Conservation (phyloP, 1,284 basidiomycete genomes). For the Tylopilus sp. region DNA sequence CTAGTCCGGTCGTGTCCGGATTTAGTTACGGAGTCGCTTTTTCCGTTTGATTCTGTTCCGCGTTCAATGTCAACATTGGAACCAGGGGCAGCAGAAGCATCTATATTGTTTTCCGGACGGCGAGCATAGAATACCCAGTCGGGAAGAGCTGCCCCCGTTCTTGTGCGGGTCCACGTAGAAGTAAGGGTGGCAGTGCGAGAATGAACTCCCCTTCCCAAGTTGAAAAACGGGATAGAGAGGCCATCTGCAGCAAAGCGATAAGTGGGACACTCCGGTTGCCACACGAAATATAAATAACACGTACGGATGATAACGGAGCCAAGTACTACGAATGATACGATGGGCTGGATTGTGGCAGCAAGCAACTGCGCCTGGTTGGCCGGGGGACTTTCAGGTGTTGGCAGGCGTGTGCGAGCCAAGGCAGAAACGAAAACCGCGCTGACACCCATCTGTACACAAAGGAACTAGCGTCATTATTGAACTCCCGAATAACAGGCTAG, state of each 20-base stretch:
- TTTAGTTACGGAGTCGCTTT: not conserved
- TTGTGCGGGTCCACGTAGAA: constrained; percentile 34
- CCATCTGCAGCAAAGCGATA: constrained; percentile 52
- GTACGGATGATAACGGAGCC: constrained; percentile 78
- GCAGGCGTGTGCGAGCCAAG: constrained; percentile 66
- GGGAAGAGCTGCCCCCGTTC: constrained; percentile 32
- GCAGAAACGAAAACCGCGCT: constrained; percentile 85
- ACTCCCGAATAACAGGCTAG: not conserved
- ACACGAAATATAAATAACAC: constrained; percentile 25
- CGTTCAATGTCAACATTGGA: constrained; percentile 31
- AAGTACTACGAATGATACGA: constrained; percentile 82
- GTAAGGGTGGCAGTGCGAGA: constrained; percentile 46
- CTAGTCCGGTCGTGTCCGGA: not conserved
- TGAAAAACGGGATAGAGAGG: constrained; percentile 86
- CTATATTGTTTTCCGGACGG: constrained; percentile 22
- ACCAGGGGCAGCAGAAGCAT: not conserved
- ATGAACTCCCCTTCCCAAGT: constrained; percentile 62
- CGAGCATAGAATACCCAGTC: constrained; percentile 51
- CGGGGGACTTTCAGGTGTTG: constrained; percentile 55
- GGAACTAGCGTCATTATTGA: not conserved
- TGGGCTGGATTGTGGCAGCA: constrained; percentile 67
- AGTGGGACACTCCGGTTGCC: not conserved
- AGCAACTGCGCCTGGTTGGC: constrained; percentile 66
- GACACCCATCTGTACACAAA: constrained; percentile 60
- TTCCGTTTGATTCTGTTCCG: constrained; percentile 10